Evolutionary conservation across 345 rosid species (phyloP).

Genomic region (Bretschneidera sinensis): DNA sequence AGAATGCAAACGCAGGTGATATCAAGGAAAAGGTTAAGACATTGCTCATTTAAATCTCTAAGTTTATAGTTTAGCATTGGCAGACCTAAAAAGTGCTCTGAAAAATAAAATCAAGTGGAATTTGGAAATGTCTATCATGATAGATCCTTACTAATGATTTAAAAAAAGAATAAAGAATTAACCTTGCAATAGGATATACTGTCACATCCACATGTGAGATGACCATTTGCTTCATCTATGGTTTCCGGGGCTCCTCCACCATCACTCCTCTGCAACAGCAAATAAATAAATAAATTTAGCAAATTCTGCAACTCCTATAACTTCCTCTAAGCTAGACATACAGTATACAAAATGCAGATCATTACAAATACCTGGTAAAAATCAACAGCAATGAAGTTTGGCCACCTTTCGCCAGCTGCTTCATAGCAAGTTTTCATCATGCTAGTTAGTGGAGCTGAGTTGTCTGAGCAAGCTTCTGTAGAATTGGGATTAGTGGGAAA

Average conservation of each 20-base stretch:
- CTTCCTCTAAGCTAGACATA: neutral
- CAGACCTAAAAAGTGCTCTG: no score
- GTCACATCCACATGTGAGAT: slow-evolving; percentile 86
- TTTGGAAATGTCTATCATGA: no score
- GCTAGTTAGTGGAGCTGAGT: slow-evolving; percentile 61
- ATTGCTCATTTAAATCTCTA: no score
- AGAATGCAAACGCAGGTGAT: no score
- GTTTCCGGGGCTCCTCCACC: slow-evolving; percentile 93
- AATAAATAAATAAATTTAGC: slow-evolving; percentile 1
- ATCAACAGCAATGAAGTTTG: slow-evolving; percentile 95
- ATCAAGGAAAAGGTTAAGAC: no score
- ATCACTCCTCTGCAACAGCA: slow-evolving; percentile 67
- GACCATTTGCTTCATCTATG: slow-evolving; percentile 80
- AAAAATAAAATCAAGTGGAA: no score
- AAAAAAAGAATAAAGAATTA: no score
- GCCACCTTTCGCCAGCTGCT: slow-evolving; percentile 88
- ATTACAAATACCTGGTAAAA: slow-evolving; percentile 64
- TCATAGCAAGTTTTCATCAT: slow-evolving; percentile 67
- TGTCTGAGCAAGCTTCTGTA: slow-evolving; percentile 56
- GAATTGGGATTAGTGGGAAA: slow-evolving; percentile 63
- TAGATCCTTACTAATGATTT: no score
- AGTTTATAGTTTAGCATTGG: no score
- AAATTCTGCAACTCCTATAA: neutral
- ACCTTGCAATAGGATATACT: slow-evolving; percentile 79
- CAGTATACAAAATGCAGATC: neutral